Conservation (phyloP, 345 rosid genomes). For the Iberis pinnata region DNA sequence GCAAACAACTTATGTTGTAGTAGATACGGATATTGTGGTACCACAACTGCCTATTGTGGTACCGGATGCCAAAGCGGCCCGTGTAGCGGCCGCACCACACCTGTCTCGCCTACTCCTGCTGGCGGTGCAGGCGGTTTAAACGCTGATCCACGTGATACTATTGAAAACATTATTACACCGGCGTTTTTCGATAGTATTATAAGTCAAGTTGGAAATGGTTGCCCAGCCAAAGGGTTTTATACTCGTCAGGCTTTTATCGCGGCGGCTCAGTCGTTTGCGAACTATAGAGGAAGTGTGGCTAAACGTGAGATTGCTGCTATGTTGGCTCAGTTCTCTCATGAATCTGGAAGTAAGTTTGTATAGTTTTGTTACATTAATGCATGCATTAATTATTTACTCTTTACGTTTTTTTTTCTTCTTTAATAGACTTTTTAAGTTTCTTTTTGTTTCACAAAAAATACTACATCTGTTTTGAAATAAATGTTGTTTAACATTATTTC, state of each 20-base stretch:
- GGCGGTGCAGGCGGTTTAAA: conserved; percentile 26
- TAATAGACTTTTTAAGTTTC: too few relatives aligned
- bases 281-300: conserved; percentile 35
- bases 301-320: conserved; percentile 51
- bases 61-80: conserved; percentile 32
- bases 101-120: conserved; percentile 21
- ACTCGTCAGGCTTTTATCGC: conserved; percentile 33
- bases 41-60: conserved; percentile 27
- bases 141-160: conserved; percentile 28
- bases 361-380: too few relatives aligned
- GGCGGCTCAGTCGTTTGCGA: conserved; percentile 26
- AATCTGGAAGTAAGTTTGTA: conserved; percentile 42
- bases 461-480: too few relatives aligned
- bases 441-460: too few relatives aligned
- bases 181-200: conserved; percentile 44
- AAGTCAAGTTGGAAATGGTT: conserved; percentile 27
- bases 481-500: too few relatives aligned
- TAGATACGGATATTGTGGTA: conserved; percentile 30
- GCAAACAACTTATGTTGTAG: conserved; percentile 31
- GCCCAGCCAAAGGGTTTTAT: conserved; percentile 47
- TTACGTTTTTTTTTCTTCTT: too few relatives aligned
- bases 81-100: too few relatives aligned
- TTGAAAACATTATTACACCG: conserved; percentile 38
- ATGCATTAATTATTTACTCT: too few relatives aligned
- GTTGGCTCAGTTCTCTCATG: conserved; percentile 45